phyloP scores from a whole-genome alignment of 805 yeast species.

The Ogataea philodendri region DNA sequence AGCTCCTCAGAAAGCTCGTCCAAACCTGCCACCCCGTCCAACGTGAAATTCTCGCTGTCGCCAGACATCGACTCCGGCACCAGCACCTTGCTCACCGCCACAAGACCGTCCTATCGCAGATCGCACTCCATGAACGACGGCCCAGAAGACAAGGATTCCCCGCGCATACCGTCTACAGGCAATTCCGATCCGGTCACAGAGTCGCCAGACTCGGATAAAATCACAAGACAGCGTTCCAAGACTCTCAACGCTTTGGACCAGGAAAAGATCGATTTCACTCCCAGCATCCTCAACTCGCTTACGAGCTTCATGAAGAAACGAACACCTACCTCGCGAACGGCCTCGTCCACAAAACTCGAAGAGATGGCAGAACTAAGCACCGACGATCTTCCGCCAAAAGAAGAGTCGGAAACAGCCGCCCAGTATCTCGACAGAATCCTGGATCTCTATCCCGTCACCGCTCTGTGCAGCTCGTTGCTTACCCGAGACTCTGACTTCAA shows the following conservation, averaged over 20 bases:
- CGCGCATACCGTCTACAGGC: conserved; percentile 1
- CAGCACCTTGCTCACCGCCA: neutral
- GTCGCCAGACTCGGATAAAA: conserved; percentile 11
- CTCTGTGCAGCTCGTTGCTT: conserved; percentile 31
- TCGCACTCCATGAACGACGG: conserved; percentile 23
- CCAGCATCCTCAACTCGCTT: conserved; percentile 31
- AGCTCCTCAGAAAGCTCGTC: conserved; percentile 8
- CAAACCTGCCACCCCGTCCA: conserved; percentile 8
- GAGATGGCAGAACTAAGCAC: conserved; percentile 7
- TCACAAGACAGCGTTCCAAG: conserved; percentile 33
- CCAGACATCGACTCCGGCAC: conserved; percentile 13
- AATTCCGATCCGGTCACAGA: conserved; percentile 6
- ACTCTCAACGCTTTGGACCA: conserved; percentile 31
- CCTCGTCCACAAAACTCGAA: conserved; percentile 14
- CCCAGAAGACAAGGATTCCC: conserved; percentile 2
- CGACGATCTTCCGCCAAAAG: conserved; percentile 3
- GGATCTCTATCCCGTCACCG: conserved; percentile 26
- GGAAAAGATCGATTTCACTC: conserved; percentile 11
- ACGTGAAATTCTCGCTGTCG: conserved; percentile 13
- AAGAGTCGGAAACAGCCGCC: conserved; percentile 31
- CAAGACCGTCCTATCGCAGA: conserved; percentile 21
- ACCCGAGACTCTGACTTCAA: conserved; percentile 31
- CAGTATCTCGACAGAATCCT: conserved; percentile 34
- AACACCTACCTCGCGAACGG: conserved; percentile 9
- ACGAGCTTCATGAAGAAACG: conserved; percentile 30